A percentile compares a stretch with the other conserved stretches of the same genome.
Evolutionary conservation across 495 filamentous ascomycete genomes (phyloP).

Genomic region (Xylaria telfairii): DNA sequence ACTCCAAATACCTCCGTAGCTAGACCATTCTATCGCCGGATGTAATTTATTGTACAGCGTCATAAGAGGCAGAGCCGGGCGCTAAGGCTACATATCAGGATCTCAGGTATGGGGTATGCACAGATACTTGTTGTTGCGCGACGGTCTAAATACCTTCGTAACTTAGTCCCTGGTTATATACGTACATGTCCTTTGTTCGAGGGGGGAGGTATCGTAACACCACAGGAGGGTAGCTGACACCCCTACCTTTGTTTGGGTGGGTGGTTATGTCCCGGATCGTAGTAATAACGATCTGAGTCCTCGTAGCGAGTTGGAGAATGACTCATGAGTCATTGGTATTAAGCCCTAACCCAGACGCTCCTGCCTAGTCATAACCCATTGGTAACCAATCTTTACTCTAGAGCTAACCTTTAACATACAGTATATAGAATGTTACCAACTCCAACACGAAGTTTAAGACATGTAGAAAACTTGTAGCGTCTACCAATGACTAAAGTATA

Average conservation of each 20-base stretch:
- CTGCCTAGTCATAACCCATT: background rate
- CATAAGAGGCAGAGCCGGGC: background rate
- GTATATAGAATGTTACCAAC: background rate
- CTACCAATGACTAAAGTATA: background rate
- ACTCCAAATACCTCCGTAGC: background rate
- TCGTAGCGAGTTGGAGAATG: background rate
- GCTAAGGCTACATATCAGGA: too few relatives aligned
- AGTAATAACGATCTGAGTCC: background rate
- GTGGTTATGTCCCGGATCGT: background rate
- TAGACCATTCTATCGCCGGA: background rate
- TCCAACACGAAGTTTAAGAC: background rate
- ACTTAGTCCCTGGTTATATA: too few relatives aligned
- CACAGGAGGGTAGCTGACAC: background rate
- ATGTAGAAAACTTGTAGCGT: background rate
- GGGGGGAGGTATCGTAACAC: too few relatives aligned
- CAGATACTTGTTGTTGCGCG: too few relatives aligned
- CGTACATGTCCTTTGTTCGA: too few relatives aligned
- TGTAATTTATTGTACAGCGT: background rate
- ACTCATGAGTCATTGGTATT: background rate
- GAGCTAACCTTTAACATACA: background rate
- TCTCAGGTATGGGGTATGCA: too few relatives aligned
- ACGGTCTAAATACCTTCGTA: too few relatives aligned
- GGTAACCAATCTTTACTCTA: background rate
- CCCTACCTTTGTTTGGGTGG: too few relatives aligned
- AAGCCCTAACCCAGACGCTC: background rate